A percentile compares a stretch with the other conserved stretches of the same genome.
phyloP scores from a whole-genome alignment of 2,329 filamentous ascomycete genomes.

The Fusarium floridanum region DNA sequence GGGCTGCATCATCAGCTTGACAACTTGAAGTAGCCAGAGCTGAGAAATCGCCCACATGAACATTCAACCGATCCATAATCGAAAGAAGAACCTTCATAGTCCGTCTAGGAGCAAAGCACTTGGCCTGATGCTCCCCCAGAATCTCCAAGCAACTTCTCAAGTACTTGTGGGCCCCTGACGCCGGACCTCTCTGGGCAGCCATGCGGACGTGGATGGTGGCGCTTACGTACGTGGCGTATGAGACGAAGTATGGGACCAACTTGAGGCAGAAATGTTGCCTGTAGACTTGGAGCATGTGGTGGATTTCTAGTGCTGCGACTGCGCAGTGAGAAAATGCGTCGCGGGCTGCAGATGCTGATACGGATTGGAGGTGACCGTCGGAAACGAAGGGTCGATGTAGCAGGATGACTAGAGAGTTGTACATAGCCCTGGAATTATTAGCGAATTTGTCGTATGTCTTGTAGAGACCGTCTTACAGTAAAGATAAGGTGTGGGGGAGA shows the following conservation, averaged over 20 bases:
- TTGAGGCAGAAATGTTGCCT: conserved; percentile 57
- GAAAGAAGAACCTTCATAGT: conserved; percentile 26
- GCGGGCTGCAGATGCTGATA: conserved; percentile 52
- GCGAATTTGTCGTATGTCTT: too few relatives aligned
- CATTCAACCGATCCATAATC: conserved; percentile 7
- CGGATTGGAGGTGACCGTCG: conserved; percentile 59
- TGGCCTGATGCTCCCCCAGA: conserved; percentile 59
- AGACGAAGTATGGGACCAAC: conserved; percentile 63
- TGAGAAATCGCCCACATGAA: conserved; percentile 1
- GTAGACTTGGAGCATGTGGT: conserved; percentile 57
- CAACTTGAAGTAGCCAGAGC: neutral
- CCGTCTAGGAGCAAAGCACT: conserved; percentile 22
- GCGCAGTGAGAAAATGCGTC: conserved; percentile 59
- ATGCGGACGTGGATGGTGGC: conserved; percentile 65
- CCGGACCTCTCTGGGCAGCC: conserved; percentile 56
- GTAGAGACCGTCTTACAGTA: conserved; percentile 20
- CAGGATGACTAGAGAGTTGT: conserved; percentile 62
- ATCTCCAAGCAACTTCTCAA: conserved; percentile 59
- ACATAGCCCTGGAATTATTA: too few relatives aligned
- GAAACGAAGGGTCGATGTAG: conserved; percentile 65
- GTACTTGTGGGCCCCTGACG: conserved; percentile 54
- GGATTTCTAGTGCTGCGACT: conserved; percentile 58
- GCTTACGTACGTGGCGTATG: conserved; percentile 66
- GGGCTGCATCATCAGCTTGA: neutral
- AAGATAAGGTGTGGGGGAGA: conserved; percentile 18